These are phyloP conservation scores for Cladosporium austrohemisphaericum DNA, from an alignment of 2,329 filamentous ascomycete genomes.

Conservation along the genomic window DNA sequence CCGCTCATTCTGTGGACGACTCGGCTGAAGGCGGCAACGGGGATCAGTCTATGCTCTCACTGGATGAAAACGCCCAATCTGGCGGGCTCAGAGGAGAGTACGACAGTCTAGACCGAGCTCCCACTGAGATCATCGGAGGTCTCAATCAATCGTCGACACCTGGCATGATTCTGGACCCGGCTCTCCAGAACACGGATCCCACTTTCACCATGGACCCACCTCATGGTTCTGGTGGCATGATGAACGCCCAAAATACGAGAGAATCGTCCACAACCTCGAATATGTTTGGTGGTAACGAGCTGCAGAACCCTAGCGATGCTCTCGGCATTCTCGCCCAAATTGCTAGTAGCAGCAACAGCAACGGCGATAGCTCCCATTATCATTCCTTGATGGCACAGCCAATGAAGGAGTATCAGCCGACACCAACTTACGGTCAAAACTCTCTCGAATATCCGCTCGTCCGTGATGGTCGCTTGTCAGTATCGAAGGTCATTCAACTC, in stretches of 20 bases:
- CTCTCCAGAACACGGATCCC: constrained; percentile 24
- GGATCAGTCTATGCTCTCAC: constrained; percentile 10
- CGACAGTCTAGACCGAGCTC: constrained; percentile 8
- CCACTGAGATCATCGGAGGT: constrained; percentile 19
- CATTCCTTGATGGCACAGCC: constrained; percentile 10
- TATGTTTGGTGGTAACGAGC: constrained; percentile 27
- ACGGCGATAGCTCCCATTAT: constrained; percentile 26
- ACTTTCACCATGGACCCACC: constrained; percentile 12
- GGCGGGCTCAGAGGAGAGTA: constrained; percentile 11
- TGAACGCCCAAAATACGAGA: constrained; percentile 19
- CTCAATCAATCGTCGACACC: constrained; percentile 12
- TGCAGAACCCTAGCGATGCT: constrained; percentile 49
- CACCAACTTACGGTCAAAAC: constrained; percentile 26
- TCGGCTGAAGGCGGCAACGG: constrained; percentile 14
- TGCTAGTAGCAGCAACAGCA: constrained; percentile 32
- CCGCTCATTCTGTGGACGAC: constrained; percentile 4
- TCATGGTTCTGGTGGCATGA: constrained; percentile 15
- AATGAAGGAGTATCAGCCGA: constrained; percentile 9
- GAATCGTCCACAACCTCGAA: constrained; percentile 31
- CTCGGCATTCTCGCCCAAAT: constrained; percentile 48
- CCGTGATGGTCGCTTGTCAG: constrained; percentile 39
- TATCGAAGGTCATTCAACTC: constrained; percentile 50
- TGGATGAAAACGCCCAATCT: constrained; percentile 9
- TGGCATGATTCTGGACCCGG: constrained; percentile 29
- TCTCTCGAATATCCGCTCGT: constrained; percentile 42